Evolutionary conservation across 148 eudicot genomes (phyloP), one percentile per base, ranked within the genome.

Genomic region (Rheum nobile): DNA sequence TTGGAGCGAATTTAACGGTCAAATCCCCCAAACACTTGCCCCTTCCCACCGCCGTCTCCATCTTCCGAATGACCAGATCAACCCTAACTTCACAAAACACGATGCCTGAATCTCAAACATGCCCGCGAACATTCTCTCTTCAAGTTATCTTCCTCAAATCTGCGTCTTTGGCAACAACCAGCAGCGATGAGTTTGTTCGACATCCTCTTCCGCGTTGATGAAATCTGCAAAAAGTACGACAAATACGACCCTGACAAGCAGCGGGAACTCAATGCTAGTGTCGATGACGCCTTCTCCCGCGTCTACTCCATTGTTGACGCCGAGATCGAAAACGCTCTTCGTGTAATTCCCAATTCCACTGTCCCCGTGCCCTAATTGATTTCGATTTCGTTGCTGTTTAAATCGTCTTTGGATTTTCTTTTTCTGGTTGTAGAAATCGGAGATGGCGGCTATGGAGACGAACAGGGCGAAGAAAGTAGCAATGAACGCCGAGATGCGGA

Each of bases 401-500:
- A n/a, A n/a, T n/a, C n/a, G n/a, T n/a, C n/a, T n/a, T n/a, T n/a
- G n/a, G n/a, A n/a, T n/a, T n/a, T n/a, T n/a, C n/a, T n/a, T n/a
- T n/a, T n/a, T n/a, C n/a, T n/a, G n/a, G n/a, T n/a, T n/a, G n/a
- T n/a, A n/a, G n/a, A 94, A 94, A 88, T 89, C 97, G 17, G 97
- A 94, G 79, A 48, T 76, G 22, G 98, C 91, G 55, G 52, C 84
- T 0, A 83, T 71, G 74, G 97, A 89, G 90, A 88, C 84, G 57
- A 88, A 72, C 38, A 82, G 97, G 79, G 98, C 97, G 0, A 80
- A 88, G 31, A 84, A 77, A 34, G 96, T 91, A 46, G 98, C 98
- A 26, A 85, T 91, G 82, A 89, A 94, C 61, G 96, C 97, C 0
- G 98, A 94, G 86, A 78, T 94, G 61, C 87, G n/a, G n/a, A n/a